phyloP scores from a whole-genome alignment of 176 grass and related monocot species.

The Lolium perenne region DNA sequence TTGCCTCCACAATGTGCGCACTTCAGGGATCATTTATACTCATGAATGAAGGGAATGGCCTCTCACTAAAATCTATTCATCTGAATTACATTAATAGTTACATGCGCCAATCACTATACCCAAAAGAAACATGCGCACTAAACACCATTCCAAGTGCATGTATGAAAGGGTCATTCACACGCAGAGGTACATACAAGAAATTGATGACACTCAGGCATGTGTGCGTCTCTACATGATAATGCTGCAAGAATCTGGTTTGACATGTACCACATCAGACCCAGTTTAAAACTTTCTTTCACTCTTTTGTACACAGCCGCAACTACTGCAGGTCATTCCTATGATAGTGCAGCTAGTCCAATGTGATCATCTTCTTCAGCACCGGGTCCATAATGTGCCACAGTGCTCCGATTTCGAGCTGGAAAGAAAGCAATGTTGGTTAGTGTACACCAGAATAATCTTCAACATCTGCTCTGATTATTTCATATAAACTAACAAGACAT shows the following conservation, averaged over 20 bases:
- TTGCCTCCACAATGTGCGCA: not conserved
- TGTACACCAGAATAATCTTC: not conserved
- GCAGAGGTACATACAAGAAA: not conserved
- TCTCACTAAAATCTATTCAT: not conserved
- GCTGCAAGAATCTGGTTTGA: constrained; percentile 25
- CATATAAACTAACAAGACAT: not conserved
- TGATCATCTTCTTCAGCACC: constrained; percentile 67
- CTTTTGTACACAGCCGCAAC: constrained; percentile 40
- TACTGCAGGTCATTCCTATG: constrained; percentile 43
- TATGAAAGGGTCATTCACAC: not conserved
- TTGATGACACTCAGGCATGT: not conserved
- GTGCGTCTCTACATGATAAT: constrained; percentile 19
- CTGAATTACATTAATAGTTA: constrained; percentile 24
- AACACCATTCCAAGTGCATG: not conserved
- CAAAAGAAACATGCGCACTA: not conserved
- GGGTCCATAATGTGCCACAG: constrained; percentile 46
- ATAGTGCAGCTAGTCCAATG: constrained; percentile 84
- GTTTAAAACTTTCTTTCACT: not conserved
- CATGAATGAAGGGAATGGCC: not conserved
- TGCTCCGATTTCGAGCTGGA: constrained; percentile 71
- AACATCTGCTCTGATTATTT: constrained; percentile 14
- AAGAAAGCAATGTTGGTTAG: constrained; percentile 31
- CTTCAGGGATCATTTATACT: not conserved
- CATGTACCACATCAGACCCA: constrained; percentile 19
- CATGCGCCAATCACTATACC: not conserved